These are phyloP conservation scores for Cynara cardunculus DNA, from an alignment of 129 eudicot genomes.

Conservation along the genomic window DNA sequence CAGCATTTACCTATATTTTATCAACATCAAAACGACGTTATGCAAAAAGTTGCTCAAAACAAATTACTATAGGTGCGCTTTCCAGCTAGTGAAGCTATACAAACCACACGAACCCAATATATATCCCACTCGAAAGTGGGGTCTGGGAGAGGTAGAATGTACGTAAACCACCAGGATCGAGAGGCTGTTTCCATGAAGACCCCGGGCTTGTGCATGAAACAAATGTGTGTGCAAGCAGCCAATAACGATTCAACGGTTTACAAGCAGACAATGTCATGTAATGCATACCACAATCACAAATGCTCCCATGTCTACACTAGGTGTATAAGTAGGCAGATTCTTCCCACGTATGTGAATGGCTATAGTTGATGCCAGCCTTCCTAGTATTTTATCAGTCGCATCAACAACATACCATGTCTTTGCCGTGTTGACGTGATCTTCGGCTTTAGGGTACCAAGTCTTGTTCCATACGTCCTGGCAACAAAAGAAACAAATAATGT, in stretches of 20 bases:
- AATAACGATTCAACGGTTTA: background rate
- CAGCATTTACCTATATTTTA: conserved; percentile 77
- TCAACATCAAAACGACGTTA: conserved; percentile 5
- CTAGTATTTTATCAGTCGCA: conserved; percentile 86
- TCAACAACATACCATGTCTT: conserved; percentile 96
- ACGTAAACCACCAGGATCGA: too few relatives aligned
- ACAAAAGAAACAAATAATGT: background rate
- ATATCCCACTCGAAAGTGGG: too few relatives aligned
- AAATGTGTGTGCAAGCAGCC: too few relatives aligned
- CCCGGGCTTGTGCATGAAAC: too few relatives aligned
- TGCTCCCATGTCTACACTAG: conserved; percentile 98
- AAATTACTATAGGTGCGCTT: background rate
- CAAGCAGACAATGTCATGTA: background rate
- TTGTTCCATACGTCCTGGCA: conserved; percentile 91
- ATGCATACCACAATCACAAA: conserved; percentile 82
- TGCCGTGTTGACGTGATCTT: conserved; percentile 70
- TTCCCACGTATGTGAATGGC: conserved; percentile 91
- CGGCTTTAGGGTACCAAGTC: conserved; percentile 95
- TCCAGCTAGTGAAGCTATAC: background rate
- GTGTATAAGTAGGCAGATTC: conserved; percentile 77
- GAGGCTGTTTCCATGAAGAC: too few relatives aligned
- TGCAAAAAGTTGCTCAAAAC: background rate
- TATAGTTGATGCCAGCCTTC: conserved; percentile 80
- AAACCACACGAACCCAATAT: too few relatives aligned
- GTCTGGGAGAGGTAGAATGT: too few relatives aligned